Base-by-base conservation (phyloP, 2,329 filamentous ascomycete species). In the Paecilomyces niveus region DNA sequence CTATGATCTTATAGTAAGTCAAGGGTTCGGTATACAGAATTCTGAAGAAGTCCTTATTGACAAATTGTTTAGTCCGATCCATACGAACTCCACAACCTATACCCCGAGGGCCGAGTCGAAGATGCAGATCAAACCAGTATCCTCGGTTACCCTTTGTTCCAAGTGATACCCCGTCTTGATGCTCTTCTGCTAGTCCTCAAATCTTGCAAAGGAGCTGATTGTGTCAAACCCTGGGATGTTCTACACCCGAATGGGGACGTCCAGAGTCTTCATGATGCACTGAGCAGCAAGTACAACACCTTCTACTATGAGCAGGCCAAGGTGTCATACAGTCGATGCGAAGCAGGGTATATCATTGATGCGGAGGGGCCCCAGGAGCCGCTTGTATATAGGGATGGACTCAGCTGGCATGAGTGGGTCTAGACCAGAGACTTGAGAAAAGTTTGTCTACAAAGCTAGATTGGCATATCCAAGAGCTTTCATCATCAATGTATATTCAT, bases 131-230 rank as follows among this genome's bases (percentile, higher is more conserved):
- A 54, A 11, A 54, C 57, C 2, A 50, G 49, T 13, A 62, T 70
- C 21, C 58, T 74, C 8, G 61, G 66, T 10, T 59, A 62, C 6
- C 58, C 59, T 49, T 29, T 71, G 0, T 50, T 61, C 1, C 62
- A 67, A 3, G 61, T 66, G 3, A 59, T 69, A 13, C 54, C 53
- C 18, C 66, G 74, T 1, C 66, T 76, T 0, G 72, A 76, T 57
- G 66, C 73, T 5, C 63, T 76, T 1, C 61, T 76, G 1, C 59
- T 76, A 33, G 71, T 76, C 1, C 63, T 76, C 3, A 76, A 76
- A 54, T 73, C 74, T 3, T 77, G 75, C 64, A 67, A 73, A 54
- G 72, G 67, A 7, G 35, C 49, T 3, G 68, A 66, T 3, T 77
- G 75, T 55, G 67, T 70, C 33, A 61, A 70, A 52, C 75, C 74